Base-by-base conservation (phyloP, 2,329 filamentous ascomycete species). In the Cladosporium colombiae region DNA sequence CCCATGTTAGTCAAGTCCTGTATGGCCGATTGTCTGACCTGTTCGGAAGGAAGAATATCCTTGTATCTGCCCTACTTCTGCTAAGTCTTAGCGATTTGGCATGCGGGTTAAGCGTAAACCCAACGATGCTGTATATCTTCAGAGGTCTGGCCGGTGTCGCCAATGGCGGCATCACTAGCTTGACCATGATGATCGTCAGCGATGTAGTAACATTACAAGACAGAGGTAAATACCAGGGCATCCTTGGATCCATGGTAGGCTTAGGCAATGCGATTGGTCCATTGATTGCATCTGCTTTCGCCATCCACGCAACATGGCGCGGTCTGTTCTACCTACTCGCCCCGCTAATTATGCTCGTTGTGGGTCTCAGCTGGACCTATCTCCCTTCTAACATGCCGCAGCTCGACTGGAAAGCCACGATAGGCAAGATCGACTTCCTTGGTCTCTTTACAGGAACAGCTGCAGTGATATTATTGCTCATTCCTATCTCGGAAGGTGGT, bases 161-260 rank as follows among this genome's bases (percentile, higher is more conserved):
- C 11, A 84, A 83, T 52, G 88, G 87, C 1, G 88, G 88, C 11
- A 83, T 89, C 57, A 83, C 81, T 31, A 85, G 84, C 25, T 74
- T 88, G 55, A 79, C 82, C 5, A 87, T 87, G 83, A 88, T 89
- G 70, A 87, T 88, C 61, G 82, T 88, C 1, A 85, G 81, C 7
- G 86, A 89, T 72, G 78, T 88, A 7, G 85, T 87, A 0, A 85
- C 85, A 0, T 77, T 88, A 3, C 80, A 86, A 71, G 81, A 87
- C 69, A 79, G 86, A 68, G 86, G 86, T 33, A 87, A 85, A 70
- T 77, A 76, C 65, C 74, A 82, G 67, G 82, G 81, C 5, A 80
- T 84, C 8, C 67, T 83, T 14, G 80, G 81, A 31, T 77, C 78
- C 4, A 77, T 78, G 40, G 74, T 83, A 2, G 82, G 80, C 0